Conservation (phyloP, 1,284 basidiomycete species). For the Fomitopsis pinicola region DNA sequence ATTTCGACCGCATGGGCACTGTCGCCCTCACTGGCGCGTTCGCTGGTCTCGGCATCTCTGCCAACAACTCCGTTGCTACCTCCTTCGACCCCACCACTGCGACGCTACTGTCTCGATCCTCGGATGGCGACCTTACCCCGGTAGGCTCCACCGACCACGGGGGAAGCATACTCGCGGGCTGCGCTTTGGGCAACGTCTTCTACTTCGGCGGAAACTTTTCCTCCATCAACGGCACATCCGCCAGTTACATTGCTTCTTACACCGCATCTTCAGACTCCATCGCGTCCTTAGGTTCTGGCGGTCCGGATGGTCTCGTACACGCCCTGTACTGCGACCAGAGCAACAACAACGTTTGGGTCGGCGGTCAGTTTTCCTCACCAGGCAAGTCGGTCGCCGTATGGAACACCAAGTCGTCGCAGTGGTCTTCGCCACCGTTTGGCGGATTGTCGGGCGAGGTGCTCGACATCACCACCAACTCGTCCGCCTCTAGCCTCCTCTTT, state of each 20-base stretch:
- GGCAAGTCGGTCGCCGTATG: constrained; percentile 77
- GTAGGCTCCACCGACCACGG: constrained; percentile 70
- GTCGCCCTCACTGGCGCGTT: constrained; percentile 87
- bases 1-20: constrained; percentile 87
- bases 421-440: constrained; percentile 78
- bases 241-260: constrained; percentile 74
- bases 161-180: constrained; percentile 64
- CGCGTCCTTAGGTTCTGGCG: constrained; percentile 52
- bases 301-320: constrained; percentile 70
- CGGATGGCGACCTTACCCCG: constrained; percentile 57
- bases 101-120: constrained; percentile 63
- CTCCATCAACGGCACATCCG: constrained; percentile 52
- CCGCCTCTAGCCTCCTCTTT: constrained; percentile 78
- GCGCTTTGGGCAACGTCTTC: constrained; percentile 55
- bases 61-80: constrained; percentile 45
- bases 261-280: constrained; percentile 55
- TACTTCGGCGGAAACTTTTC: constrained; percentile 80
- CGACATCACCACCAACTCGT: constrained; percentile 74
- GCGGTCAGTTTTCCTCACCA: constrained; percentile 77
- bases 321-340: constrained; percentile 81
- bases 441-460: constrained; percentile 80
- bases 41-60: constrained; percentile 76
- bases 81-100: constrained; percentile 66
- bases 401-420: constrained; percentile 60
- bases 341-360: constrained; percentile 76